Evolutionary conservation across 108 stramenopile genomes (phyloP).

Genomic region (Poteriospumella lacustris): DNA sequence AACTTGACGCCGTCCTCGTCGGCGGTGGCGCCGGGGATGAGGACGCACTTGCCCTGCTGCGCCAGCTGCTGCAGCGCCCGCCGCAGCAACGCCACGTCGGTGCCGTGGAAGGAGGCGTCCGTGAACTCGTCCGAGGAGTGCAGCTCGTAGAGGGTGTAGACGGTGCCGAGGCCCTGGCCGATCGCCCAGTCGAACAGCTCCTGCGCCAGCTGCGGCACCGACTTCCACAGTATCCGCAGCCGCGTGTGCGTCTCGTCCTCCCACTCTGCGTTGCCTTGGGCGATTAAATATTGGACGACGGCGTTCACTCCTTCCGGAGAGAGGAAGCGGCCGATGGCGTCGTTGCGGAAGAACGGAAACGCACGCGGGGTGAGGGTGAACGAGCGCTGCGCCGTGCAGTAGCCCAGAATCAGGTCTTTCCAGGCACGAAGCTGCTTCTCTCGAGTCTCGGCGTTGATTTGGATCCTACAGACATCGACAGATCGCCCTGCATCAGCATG

Average conservation of each 20-base stretch:
- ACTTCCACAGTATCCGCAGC: background rate
- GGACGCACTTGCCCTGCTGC: background rate
- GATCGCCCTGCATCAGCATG: too few relatives aligned
- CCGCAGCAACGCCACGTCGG: background rate
- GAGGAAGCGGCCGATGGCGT: background rate
- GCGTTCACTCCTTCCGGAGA: background rate
- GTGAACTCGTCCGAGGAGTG: background rate
- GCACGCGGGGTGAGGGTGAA: background rate
- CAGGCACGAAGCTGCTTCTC: background rate
- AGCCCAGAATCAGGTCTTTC: background rate
- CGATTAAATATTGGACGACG: background rate
- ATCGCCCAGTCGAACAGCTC: background rate
- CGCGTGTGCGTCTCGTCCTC: background rate
- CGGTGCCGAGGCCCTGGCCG: background rate
- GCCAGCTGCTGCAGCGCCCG: background rate
- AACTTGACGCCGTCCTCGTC: conserved; percentile 18
- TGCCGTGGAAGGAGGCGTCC: background rate
- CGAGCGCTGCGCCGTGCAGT: background rate
- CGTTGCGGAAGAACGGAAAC: background rate
- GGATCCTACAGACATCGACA: too few relatives aligned
- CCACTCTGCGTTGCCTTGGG: conserved; percentile 8
- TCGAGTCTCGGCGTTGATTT: too few relatives aligned
- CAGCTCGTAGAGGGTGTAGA: background rate
- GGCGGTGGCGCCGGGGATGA: background rate
- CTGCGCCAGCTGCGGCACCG: background rate